phyloP scores from a whole-genome alignment of 2,329 filamentous ascomycete genomes.

The Colletotrichum phormii region DNA sequence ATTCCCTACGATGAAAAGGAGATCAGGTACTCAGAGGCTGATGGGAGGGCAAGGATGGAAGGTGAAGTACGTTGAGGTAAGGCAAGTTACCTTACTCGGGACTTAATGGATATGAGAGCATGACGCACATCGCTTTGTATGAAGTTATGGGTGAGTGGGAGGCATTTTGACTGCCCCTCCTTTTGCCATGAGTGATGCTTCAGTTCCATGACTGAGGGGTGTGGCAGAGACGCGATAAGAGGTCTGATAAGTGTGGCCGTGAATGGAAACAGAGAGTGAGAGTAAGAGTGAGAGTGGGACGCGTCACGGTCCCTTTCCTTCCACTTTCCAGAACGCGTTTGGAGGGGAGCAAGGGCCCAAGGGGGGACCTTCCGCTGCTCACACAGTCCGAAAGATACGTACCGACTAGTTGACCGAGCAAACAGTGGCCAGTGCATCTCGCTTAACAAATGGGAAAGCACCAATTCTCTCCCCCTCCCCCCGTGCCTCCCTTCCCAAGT shows the following conservation, averaged over 20 bases:
- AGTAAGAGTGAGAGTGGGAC: constrained; percentile 1
- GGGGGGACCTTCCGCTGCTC: too few relatives aligned
- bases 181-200: not conserved
- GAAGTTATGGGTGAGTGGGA: too few relatives aligned
- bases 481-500: not conserved
- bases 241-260: not conserved
- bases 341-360: not conserved
- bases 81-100: too few relatives aligned
- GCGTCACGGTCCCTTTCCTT: constrained; percentile 16
- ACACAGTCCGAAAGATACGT: not conserved
- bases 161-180: not conserved
- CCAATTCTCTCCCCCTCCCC: not conserved
- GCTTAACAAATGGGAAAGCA: constrained; percentile 22
- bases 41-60: too few relatives aligned
- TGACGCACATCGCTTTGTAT: too few relatives aligned
- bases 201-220: not conserved
- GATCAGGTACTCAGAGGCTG: too few relatives aligned
- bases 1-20: too few relatives aligned
- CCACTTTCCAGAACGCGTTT: not conserved
- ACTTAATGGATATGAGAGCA: too few relatives aligned
- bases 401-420: not conserved
- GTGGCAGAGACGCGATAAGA: not conserved
- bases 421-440: constrained; percentile 8
- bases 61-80: too few relatives aligned
- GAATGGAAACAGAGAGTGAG: not conserved